These are phyloP conservation scores for Aspergillus cristatus DNA, from an alignment of 495 filamentous ascomycete species.

Conservation along the genomic window DNA sequence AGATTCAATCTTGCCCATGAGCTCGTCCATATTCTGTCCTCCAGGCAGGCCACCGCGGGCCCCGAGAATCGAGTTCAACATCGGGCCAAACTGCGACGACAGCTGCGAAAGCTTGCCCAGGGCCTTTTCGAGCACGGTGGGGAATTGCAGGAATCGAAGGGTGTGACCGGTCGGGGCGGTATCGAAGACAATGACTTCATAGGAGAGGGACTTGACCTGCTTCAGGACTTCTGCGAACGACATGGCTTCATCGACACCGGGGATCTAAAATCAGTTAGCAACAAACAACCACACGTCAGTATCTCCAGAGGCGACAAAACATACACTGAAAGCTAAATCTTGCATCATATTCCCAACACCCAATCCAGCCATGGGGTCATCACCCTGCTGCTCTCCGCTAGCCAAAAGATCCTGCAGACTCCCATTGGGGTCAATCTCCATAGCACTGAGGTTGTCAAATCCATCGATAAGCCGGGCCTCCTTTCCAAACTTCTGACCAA, in stretches of 20 bases:
- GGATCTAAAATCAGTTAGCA: conserved; percentile 55
- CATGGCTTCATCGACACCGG: conserved; percentile 98
- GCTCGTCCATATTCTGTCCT: conserved; percentile 80
- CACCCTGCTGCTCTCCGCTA: conserved; percentile 63
- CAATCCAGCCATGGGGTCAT: conserved; percentile 55
- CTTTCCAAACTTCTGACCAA: conserved; percentile 98
- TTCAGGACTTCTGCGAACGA: conserved; percentile 98
- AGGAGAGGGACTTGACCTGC: conserved; percentile 98
- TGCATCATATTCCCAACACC: conserved; percentile 70
- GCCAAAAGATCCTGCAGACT: conserved; percentile 93
- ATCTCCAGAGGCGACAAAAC: conserved; percentile 16
- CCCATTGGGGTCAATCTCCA: conserved; percentile 99
- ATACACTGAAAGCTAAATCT: conserved; percentile 60
- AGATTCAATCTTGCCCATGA: conserved; percentile 88
- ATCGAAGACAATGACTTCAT: conserved; percentile 98
- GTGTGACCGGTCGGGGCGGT: conserved; percentile 99
- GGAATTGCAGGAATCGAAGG: conserved; percentile 97
- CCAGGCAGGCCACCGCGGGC: conserved; percentile 76
- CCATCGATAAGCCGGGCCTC: conserved; percentile 88
- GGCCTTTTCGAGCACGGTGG: conserved; percentile 95
- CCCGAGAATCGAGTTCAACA: conserved; percentile 88
- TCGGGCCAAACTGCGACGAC: conserved; percentile 86
- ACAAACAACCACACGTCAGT: conserved; percentile 1
- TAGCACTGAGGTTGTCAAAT: conserved; percentile 88
- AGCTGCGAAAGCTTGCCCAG: conserved; percentile 93